These are phyloP conservation scores for Coelastrella sp. DNA, from an alignment of 139 green algal genomes.

Conservation along the genomic window DNA sequence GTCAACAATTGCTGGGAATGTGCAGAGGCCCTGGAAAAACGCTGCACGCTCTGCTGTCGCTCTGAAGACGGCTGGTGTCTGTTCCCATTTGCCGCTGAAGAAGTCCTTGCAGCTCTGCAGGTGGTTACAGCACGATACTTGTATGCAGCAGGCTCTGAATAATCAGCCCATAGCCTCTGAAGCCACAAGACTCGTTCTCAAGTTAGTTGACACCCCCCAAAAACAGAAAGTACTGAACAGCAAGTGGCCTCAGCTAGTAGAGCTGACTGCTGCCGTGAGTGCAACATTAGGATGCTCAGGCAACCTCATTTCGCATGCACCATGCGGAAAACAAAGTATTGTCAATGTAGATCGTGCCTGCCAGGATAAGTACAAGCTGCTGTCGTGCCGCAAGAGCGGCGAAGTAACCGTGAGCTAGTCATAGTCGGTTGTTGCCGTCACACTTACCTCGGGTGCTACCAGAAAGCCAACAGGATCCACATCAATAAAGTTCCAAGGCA, in stretches of 20 bases:
- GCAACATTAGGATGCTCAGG: no score
- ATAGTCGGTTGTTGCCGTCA: background rate
- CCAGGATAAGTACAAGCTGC: no score
- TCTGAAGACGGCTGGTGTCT: constrained; percentile 46
- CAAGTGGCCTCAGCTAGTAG: no score
- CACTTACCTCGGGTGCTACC: constrained; percentile 45
- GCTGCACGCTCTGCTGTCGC: constrained; percentile 54
- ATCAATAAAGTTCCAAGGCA: constrained; percentile 41
- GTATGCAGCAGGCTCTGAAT: background rate
- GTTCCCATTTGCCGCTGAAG: constrained; percentile 56
- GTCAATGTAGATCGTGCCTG: no score
- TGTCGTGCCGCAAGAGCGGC: background rate
- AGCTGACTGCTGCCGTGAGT: no score
- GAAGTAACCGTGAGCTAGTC: background rate
- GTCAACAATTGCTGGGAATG: background rate
- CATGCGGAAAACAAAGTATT: no score
- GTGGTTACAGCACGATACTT: no score
- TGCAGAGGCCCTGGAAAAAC: constrained; percentile 5
- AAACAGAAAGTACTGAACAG: background rate
- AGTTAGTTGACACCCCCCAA: no score
- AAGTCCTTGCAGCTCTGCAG: constrained; percentile 38
- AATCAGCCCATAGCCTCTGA: no score
- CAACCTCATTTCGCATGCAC: no score
- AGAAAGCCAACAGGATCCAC: constrained; percentile 54
- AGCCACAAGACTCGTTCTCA: no score